Conservation (phyloP, 306 rosid species). For the Quercus dentata region DNA sequence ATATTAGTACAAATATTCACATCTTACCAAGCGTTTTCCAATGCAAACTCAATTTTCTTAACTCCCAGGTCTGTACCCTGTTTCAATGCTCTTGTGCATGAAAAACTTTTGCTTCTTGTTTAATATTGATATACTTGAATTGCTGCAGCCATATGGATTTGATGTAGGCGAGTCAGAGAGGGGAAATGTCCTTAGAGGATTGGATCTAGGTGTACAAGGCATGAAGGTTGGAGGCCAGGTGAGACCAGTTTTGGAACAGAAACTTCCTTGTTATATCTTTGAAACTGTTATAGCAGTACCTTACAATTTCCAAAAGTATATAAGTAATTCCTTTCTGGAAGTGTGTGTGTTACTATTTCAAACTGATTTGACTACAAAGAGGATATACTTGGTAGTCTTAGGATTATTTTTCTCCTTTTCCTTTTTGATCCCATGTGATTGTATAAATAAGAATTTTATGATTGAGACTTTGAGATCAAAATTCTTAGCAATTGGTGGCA, state of each 20-base stretch:
- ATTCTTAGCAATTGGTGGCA: not conserved
- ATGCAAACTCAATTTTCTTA: not conserved
- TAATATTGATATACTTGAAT: slow-evolving; percentile 29
- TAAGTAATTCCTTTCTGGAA: not conserved
- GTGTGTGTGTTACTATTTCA: slow-evolving; percentile 1
- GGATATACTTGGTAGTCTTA: not conserved
- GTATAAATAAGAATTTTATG: not conserved
- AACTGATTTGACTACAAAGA: not conserved
- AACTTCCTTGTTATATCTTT: slow-evolving; percentile 6
- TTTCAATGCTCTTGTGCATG: not conserved
- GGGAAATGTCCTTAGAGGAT: slow-evolving; percentile 84
- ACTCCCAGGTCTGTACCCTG: slow-evolving; percentile 6
- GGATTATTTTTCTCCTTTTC: not conserved
- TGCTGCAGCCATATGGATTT: slow-evolving; percentile 94
- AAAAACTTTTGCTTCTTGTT: slow-evolving; percentile 6
- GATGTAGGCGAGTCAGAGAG: slow-evolving; percentile 89
- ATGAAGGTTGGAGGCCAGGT: slow-evolving; percentile 98
- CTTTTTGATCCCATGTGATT: not conserved
- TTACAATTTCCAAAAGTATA: not conserved
- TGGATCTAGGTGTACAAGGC: slow-evolving; percentile 90
- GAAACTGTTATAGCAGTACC: not conserved
- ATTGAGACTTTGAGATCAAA: not conserved
- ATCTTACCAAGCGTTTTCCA: not conserved
- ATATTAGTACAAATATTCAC: not conserved
- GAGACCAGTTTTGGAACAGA: slow-evolving; percentile 23